Conservation (phyloP, 2,329 filamentous ascomycete species). For the Apiospora pterosperma region DNA sequence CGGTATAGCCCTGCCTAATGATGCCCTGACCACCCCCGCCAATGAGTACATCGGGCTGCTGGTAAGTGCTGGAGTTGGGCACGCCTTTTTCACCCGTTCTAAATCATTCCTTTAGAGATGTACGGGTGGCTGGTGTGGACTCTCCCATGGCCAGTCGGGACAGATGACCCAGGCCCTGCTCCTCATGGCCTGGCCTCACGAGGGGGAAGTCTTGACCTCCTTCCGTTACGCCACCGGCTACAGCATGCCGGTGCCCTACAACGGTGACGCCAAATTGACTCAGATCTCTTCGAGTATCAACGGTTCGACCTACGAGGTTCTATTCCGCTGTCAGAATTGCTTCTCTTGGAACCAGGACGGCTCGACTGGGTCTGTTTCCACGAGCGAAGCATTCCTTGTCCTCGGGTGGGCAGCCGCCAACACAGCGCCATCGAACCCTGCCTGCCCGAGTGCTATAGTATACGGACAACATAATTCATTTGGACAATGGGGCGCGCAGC, state of each 20-base stretch:
- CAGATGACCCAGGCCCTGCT: constrained; percentile 29
- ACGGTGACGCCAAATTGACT: constrained; percentile 59
- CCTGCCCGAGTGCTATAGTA: constrained; percentile 40
- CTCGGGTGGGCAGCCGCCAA: constrained; percentile 54
- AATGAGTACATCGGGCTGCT: constrained; percentile 27
- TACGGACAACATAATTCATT: constrained; percentile 54
- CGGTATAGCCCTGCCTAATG: constrained; percentile 24
- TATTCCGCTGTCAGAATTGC: constrained; percentile 62
- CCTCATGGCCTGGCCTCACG: constrained; percentile 55
- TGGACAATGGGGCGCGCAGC: constrained; percentile 47
- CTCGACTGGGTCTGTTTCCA: constrained; percentile 38
- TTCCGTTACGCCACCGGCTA: constrained; percentile 60
- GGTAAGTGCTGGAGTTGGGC: constrained; percentile 16
- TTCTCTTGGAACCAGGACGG: constrained; percentile 52
- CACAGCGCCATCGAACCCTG: constrained; percentile 35
- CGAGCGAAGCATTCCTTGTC: constrained; percentile 40
- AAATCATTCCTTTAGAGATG: constrained; percentile 20
- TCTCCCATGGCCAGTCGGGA: constrained; percentile 28
- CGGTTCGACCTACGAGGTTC: constrained; percentile 54
- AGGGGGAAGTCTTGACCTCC: constrained; percentile 52
- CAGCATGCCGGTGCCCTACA: constrained; percentile 54
- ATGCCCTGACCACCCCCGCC: constrained; percentile 25
- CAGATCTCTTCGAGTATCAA: constrained; percentile 58
- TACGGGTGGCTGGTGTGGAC: constrained; percentile 26
- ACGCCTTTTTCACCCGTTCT: not conserved